A percentile compares a stretch with the other conserved stretches of the same genome.
Conservation (phyloP, 2,329 filamentous ascomycete species). For the Nigrospora osmanthi region DNA sequence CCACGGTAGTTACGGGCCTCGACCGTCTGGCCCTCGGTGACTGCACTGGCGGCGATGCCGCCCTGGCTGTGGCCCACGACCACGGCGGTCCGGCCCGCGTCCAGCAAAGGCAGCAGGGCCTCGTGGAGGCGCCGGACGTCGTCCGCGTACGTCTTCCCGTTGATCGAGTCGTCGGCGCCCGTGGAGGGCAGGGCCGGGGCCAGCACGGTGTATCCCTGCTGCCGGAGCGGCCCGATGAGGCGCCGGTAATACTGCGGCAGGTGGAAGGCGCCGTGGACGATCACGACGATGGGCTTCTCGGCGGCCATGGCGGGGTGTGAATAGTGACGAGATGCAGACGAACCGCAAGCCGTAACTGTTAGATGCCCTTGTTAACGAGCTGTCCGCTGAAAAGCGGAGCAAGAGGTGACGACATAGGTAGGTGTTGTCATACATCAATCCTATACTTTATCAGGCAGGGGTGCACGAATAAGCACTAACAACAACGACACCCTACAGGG, state of each 20-base stretch:
- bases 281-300: constrained; percentile 9
- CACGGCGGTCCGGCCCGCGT: constrained; percentile 12
- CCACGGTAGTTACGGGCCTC: constrained; percentile 15
- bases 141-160: constrained; percentile 14
- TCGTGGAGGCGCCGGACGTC: constrained; percentile 12
- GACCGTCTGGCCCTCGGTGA: constrained; percentile 15
- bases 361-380: too few relatives aligned
- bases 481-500: too few relatives aligned
- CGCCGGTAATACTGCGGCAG: constrained; percentile 10
- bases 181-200: constrained; percentile 8
- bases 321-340: too few relatives aligned
- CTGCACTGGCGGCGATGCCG: constrained; percentile 19
- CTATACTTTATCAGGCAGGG: too few relatives aligned
- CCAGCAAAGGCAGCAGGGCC: constrained; percentile 10
- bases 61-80: constrained; percentile 18
- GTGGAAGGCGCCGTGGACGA: constrained; percentile 14
- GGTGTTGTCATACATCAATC: too few relatives aligned
- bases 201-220: constrained; percentile 9
- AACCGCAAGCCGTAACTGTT: too few relatives aligned
- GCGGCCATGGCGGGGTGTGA: too few relatives aligned
- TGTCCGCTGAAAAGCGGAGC: too few relatives aligned
- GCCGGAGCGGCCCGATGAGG: constrained; percentile 11
- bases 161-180: constrained; percentile 11
- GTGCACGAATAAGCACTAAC: too few relatives aligned
- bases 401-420: too few relatives aligned